A percentile compares a stretch with the other conserved stretches of the same genome.
Evolutionary conservation across 2,329 filamentous ascomycete genomes (phyloP).

Genomic region (Alternaria burnsii): DNA sequence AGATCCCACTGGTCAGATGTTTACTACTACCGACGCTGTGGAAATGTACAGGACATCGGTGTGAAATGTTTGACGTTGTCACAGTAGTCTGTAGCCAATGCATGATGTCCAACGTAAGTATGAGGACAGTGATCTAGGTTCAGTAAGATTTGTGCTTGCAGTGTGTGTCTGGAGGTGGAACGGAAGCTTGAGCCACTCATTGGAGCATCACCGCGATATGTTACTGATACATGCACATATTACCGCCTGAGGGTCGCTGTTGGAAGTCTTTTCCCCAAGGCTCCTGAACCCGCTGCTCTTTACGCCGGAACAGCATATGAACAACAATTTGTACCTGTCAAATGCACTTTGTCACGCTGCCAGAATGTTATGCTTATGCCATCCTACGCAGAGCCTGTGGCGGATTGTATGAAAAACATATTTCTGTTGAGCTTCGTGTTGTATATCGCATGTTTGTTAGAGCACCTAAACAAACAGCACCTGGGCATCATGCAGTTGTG

Average conservation of each 20-base stretch:
- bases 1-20: background rate
- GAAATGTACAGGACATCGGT: background rate
- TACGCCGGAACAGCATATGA: too few relatives aligned
- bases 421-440: background rate
- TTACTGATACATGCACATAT: too few relatives aligned
- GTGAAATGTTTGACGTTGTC: background rate
- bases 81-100: background rate
- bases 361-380: background rate
- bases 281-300: too few relatives aligned
- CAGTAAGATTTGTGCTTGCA: too few relatives aligned
- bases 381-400: background rate
- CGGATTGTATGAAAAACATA: background rate
- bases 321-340: too few relatives aligned
- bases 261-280: background rate
- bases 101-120: background rate
- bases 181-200: too few relatives aligned
- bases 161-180: too few relatives aligned
- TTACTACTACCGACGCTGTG: background rate
- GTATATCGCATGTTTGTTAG: background rate
- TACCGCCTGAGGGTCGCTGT: background rate
- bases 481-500: background rate
- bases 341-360: too few relatives aligned
- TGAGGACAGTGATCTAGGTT: background rate
- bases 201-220: too few relatives aligned
- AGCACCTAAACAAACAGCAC: background rate